phyloP scores from a whole-genome alignment of 306 rosid species.

The Hippophae gyantsensis region DNA sequence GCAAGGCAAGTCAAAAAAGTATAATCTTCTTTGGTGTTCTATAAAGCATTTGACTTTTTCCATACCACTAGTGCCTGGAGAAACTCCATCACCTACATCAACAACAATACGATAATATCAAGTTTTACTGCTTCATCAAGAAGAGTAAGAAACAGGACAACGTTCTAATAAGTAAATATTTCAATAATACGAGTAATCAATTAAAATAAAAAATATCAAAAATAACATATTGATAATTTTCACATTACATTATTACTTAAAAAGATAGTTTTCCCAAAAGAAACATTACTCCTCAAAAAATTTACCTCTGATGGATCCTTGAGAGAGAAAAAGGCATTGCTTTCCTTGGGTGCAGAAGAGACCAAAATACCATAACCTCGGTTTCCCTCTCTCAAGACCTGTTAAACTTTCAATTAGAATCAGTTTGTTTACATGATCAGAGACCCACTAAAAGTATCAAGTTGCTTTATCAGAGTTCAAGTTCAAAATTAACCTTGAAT shows the following conservation, averaged over 20 bases:
- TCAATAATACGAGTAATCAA: no score
- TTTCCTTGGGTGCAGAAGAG: slow-evolving; percentile 69
- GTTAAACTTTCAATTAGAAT: slow-evolving; percentile 10
- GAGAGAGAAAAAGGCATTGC: slow-evolving; percentile 73
- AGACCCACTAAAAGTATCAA: slow-evolving; percentile 14
- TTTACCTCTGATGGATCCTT: slow-evolving; percentile 85
- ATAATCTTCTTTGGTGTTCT: slow-evolving; percentile 14
- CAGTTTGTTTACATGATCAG: slow-evolving; percentile 1
- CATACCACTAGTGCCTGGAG: slow-evolving; percentile 66
- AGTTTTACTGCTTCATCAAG: no score
- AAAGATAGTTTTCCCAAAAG: no score
- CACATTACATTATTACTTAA: no score
- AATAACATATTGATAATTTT: no score
- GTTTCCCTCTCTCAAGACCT: slow-evolving; percentile 72
- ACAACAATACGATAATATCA: not conserved
- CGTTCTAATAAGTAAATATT: no score
- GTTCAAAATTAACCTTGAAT: slow-evolving; percentile 48
- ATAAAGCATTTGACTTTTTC: slow-evolving; percentile 49
- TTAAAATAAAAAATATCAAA: no score
- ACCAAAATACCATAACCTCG: slow-evolving; percentile 80
- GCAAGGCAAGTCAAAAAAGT: no score
- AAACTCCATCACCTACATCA: slow-evolving; percentile 80
- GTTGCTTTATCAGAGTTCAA: not conserved
- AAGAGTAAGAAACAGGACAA: no score
- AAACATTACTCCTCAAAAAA: not conserved